Conservation (phyloP, 306 rosid genomes). For the Gastrolobium villosum region DNA sequence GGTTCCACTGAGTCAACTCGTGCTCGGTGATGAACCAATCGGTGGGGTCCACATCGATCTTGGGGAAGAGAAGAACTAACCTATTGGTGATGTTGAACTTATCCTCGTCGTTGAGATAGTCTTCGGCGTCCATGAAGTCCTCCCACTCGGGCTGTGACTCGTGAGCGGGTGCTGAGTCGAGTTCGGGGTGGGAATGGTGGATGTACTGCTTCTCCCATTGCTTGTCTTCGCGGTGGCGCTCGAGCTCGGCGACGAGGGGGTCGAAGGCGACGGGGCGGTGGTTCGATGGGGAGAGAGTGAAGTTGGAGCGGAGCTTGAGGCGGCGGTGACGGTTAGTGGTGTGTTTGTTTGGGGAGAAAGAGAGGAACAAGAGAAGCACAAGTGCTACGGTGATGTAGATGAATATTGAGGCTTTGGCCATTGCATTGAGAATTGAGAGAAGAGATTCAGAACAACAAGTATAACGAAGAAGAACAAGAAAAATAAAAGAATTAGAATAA, state of each 20-base stretch:
- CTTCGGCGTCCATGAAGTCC: slow-evolving; percentile 88
- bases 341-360: slow-evolving; percentile 62
- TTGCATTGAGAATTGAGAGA: slow-evolving; percentile 57
- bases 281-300: slow-evolving; percentile 57
- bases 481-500: too few species aligned
- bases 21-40: slow-evolving; percentile 68
- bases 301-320: slow-evolving; percentile 88
- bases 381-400: slow-evolving; percentile 65
- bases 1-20: slow-evolving; percentile 90
- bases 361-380: slow-evolving; percentile 67
- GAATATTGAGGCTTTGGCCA: slow-evolving; percentile 69
- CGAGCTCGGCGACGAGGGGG: slow-evolving; percentile 88
- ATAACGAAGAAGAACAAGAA: too few species aligned
- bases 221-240: slow-evolving; percentile 91
- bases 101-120: slow-evolving; percentile 82
- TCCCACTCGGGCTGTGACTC: slow-evolving; percentile 97
- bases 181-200: slow-evolving; percentile 65
- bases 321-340: slow-evolving; percentile 79
- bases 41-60: slow-evolving; percentile 71
- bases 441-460: background rate
- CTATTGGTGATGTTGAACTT: slow-evolving; percentile 84
- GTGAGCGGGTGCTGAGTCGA: slow-evolving; percentile 71
- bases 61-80: slow-evolving; percentile 76
- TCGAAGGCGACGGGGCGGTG: slow-evolving; percentile 75
- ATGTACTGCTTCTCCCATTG: slow-evolving; percentile 84